Evolutionary conservation across 768 basidiomycete genomes (phyloP).

Genomic region (Amanita polypyramis): DNA sequence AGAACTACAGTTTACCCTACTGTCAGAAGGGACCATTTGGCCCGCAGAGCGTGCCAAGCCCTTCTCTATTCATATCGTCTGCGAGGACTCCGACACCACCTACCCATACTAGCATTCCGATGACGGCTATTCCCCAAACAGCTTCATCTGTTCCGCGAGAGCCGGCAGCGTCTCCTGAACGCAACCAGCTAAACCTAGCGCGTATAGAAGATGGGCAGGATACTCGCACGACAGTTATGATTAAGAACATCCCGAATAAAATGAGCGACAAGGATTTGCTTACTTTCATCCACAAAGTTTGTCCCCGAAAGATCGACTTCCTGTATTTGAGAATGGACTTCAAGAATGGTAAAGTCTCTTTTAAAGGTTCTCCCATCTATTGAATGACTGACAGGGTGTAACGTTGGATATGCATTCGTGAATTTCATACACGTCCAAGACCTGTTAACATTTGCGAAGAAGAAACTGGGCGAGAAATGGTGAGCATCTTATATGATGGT

Average conservation of each 20-base stretch:
- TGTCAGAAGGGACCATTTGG: slow-evolving; percentile 2
- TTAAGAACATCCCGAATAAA: slow-evolving; percentile 91
- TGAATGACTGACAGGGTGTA: slow-evolving; percentile 39
- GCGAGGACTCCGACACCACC: slow-evolving; percentile 1
- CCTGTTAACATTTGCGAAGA: slow-evolving; percentile 64
- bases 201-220: slow-evolving; percentile 71
- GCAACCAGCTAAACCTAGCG: slow-evolving; percentile 48
- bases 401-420: slow-evolving; percentile 81
- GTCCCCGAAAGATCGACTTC: slow-evolving; percentile 74
- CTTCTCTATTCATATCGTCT: slow-evolving; percentile 5
- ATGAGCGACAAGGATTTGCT: slow-evolving; percentile 71
- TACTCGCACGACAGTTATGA: slow-evolving; percentile 79
- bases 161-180: slow-evolving; percentile 18
- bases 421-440: slow-evolving; percentile 80
- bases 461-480: slow-evolving; percentile 76
- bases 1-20: not conserved
- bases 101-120: not conserved
- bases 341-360: slow-evolving; percentile 46
- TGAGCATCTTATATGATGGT: slow-evolving; percentile 19
- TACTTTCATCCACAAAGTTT: slow-evolving; percentile 58
- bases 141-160: slow-evolving; percentile 16
- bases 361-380: slow-evolving; percentile 4
- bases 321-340: slow-evolving; percentile 86
- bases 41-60: not conserved
- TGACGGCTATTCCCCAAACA: slow-evolving; percentile 10